Evolutionary conservation across 225 moss, liverwort and hornwort species (phyloP).

Genomic region (Climacium dendroides): DNA sequence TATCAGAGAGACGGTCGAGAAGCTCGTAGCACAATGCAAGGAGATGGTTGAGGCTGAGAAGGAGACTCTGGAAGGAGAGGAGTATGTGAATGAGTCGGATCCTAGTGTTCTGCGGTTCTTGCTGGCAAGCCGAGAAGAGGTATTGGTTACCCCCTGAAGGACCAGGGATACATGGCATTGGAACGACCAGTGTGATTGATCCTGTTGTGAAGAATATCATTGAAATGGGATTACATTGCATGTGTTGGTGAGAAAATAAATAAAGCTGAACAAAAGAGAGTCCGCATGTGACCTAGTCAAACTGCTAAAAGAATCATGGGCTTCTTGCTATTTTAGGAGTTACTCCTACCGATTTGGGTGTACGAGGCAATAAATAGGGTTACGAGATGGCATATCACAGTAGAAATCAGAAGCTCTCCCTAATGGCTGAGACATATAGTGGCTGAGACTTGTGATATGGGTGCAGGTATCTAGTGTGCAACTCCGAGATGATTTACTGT

Average conservation of each 20-base stretch:
- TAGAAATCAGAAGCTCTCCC: neutral
- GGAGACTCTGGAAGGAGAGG: conserved; percentile 88
- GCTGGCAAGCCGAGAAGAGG: conserved; percentile 94
- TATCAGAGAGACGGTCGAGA: conserved; percentile 75
- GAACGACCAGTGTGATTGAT: neutral
- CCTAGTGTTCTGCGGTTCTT: conserved; percentile 94
- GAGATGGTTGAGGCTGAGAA: conserved; percentile 88
- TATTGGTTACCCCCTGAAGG: neutral
- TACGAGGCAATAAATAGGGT: neutral
- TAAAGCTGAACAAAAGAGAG: neutral
- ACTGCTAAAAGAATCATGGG: neutral
- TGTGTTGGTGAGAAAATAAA: neutral
- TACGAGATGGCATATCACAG: neutral
- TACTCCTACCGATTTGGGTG: neutral
- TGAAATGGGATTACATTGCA: neutral
- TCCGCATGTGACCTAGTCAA: neutral
- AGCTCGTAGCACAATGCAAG: conserved; percentile 70
- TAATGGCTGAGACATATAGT: neutral
- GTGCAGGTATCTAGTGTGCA: conserved; percentile 84
- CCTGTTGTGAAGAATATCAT: neutral
- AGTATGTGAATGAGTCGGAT: conserved; percentile 94
- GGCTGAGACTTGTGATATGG: neutral
- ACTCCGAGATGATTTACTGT: conserved; percentile 92
- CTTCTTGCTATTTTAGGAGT: neutral
- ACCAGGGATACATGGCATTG: neutral